Base-by-base conservation (phyloP, 208 protist species). In the Trypanosoma brucei region DNA sequence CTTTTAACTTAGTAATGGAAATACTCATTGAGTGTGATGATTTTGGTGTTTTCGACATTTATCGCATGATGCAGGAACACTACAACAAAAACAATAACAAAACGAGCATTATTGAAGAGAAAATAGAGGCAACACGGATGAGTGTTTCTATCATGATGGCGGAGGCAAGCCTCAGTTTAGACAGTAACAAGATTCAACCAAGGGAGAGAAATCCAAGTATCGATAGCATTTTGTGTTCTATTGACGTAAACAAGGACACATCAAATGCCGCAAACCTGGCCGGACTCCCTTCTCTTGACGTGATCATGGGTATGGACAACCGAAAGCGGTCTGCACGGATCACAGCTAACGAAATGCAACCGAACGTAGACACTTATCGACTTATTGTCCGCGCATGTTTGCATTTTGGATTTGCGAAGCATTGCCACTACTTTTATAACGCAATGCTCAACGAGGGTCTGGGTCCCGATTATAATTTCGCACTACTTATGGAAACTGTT, bases 341-440 rank as follows among this genome's bases (percentile, higher is more conserved):
- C 44, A 57, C 70, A 14, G 78, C 78, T 31, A 58, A 40, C 6
- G 76, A 78, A 4, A 74, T 91, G n/a, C 70, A 71, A 45, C 76
- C 84, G 3, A 91, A 93, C 49, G 55, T 81, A 3, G 82, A 81
- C 58, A 95, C 87, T 0, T 95, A 93, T 67, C 68, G 81, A 34
- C 55, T 87, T 22, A 79, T 95, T 31, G 72, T 92, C 0, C 49
- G 66, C 30, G 84, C 84, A 3, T 87, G 78, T 45, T 42, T 83
- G 0, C 30, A 65, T 13, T 69, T 89, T 58, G 68, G 65, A 4
- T 65, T 84, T 49, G 59, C 71, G 1, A 56, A 72, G 8, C 68
- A 66, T 3, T 88, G 82, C 31, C 68, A 76, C 48, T 42, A 70
- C 37, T 72, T 93, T 8, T 83, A 83, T 42, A 44, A 68, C 3